Conservation (phyloP, 176 grass and related monocot species). For the Melocanna baccifera region DNA sequence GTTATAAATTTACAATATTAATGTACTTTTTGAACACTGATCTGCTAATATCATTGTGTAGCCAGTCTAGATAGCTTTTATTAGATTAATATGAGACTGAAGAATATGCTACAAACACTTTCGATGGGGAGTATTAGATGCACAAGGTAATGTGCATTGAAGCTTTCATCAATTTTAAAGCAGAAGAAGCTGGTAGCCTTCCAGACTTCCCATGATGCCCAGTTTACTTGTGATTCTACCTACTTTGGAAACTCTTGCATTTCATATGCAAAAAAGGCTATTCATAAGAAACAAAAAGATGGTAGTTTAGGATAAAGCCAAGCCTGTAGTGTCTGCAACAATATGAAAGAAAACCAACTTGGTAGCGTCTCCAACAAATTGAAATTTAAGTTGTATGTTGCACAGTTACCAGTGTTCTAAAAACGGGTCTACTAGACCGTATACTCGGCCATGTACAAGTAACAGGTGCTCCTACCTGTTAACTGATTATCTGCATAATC, state of each 20-base stretch:
- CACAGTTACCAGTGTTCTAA: too few species aligned
- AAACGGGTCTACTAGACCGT: too few species aligned
- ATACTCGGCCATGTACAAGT: too few species aligned
- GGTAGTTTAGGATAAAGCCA: background rate
- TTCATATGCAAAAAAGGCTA: background rate
- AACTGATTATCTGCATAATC: too few species aligned
- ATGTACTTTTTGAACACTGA: background rate
- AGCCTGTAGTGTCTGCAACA: background rate
- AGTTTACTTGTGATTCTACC: slow-evolving; percentile 13
- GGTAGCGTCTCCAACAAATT: background rate
- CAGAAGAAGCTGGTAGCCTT: background rate
- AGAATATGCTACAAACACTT: background rate
- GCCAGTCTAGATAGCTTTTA: background rate
- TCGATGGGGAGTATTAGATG: background rate
- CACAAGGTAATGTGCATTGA: background rate
- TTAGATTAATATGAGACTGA: background rate
- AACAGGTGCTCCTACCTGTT: too few species aligned
- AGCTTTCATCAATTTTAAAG: background rate
- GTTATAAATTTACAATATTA: too few species aligned
- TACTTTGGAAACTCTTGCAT: background rate
- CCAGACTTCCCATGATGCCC: background rate
- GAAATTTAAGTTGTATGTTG: slow-evolving; percentile 1
- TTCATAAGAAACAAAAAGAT: background rate
- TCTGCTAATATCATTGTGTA: background rate
- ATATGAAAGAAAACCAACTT: slow-evolving; percentile 15